phyloP scores from a whole-genome alignment of 2,329 filamentous ascomycete genomes.

The Ophiostoma populinum region DNA sequence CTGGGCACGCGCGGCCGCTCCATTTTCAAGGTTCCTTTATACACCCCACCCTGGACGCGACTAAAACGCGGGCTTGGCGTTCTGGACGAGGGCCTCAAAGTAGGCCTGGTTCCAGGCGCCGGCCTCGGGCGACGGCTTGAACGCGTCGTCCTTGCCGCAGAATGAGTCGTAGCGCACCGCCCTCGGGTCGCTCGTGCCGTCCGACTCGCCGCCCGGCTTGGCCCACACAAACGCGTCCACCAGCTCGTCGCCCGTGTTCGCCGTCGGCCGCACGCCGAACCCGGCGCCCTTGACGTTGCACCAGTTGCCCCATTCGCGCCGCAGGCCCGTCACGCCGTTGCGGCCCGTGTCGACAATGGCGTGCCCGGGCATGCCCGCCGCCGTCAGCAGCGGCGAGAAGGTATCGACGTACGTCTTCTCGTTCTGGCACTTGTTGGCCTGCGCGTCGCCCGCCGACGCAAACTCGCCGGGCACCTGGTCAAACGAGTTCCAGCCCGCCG shows the following conservation, averaged over 20 bases:
- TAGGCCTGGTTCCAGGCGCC: constrained; percentile 26
- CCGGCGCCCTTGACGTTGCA: constrained; percentile 40
- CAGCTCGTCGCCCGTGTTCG: constrained; percentile 35
- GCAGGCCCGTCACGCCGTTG: constrained; percentile 24
- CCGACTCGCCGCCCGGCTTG: constrained; percentile 42
- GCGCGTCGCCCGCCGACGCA: constrained; percentile 23
- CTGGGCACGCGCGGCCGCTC: too few species aligned
- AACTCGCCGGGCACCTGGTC: constrained; percentile 22
- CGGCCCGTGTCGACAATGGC: constrained; percentile 26
- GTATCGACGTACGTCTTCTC: constrained; percentile 25
- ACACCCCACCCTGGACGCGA: too few species aligned
- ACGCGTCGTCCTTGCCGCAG: constrained; percentile 22
- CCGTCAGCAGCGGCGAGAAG: constrained; percentile 21
- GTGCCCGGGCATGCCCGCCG: constrained; percentile 24
- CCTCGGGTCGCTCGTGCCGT: constrained; percentile 21
- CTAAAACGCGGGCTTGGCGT: constrained; percentile 22
- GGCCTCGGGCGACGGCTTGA: constrained; percentile 24
- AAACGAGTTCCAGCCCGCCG: constrained; percentile 24
- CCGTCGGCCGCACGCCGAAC: constrained; percentile 39
- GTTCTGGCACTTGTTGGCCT: constrained; percentile 25
- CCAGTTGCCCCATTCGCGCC: constrained; percentile 28
- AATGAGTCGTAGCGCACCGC: constrained; percentile 21
- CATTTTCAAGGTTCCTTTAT: too few species aligned
- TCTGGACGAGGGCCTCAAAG: constrained; percentile 25
- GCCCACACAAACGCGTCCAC: constrained; percentile 50